These are phyloP conservation scores for Pyrenula aspistea DNA, from an alignment of 495 filamentous ascomycete genomes.

Conservation along the genomic window DNA sequence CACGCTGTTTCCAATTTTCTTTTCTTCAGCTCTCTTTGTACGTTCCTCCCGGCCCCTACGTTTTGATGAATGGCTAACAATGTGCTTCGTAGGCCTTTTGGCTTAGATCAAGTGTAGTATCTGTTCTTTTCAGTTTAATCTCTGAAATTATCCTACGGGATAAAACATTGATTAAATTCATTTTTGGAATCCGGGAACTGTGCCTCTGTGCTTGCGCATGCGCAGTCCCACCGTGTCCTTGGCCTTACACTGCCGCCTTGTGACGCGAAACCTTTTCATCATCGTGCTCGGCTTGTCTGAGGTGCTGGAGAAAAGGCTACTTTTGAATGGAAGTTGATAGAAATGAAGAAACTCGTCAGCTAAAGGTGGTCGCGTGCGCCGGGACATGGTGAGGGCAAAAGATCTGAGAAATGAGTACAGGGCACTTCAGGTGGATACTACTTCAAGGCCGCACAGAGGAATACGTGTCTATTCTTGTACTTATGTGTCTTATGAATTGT, in stretches of 20 bases:
- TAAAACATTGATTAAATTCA: constrained; percentile 75
- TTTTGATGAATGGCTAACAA: too few species aligned
- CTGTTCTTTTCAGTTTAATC: constrained; percentile 99
- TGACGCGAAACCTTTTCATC: constrained; percentile 68
- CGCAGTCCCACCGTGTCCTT: constrained; percentile 61
- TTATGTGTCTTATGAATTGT: too few species aligned
- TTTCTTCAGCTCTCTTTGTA: constrained; percentile 20
- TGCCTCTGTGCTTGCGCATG: constrained; percentile 83
- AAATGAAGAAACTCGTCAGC: too few species aligned
- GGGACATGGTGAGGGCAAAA: too few species aligned
- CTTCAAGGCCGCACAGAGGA: too few species aligned
- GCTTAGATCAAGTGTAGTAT: constrained; percentile 99
- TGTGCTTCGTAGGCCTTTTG: constrained; percentile 45
- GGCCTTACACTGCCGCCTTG: constrained; percentile 81
- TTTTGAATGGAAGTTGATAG: too few species aligned
- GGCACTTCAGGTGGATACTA: too few species aligned
- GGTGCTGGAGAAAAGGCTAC: constrained; percentile 58
- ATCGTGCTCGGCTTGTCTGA: constrained; percentile 43
- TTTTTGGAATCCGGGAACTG: constrained; percentile 47
- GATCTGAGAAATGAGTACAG: too few species aligned
- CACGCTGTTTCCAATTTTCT: constrained; percentile 4
- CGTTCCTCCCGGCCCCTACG: background rate
- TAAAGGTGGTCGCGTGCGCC: too few species aligned
- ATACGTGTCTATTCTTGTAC: too few species aligned
- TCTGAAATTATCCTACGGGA: constrained; percentile 57